Conservation (phyloP, 805 yeast species). For the Barnettozyma salicaria region DNA sequence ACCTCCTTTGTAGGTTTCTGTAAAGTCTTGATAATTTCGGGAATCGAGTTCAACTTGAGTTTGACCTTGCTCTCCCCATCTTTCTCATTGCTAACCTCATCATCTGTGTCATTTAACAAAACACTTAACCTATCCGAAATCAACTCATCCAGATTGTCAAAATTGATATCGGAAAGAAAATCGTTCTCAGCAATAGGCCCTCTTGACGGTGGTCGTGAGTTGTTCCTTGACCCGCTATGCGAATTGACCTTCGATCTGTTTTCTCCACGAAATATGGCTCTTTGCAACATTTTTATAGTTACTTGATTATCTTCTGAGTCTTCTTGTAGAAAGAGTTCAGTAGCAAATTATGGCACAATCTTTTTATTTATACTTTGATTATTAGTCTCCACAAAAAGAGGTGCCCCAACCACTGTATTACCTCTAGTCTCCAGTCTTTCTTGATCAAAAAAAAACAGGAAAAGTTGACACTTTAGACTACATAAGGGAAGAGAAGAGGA, state of each 20-base stretch:
- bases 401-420: too few species aligned
- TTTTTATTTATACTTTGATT: too few species aligned
- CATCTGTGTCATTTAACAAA: constrained; percentile 11
- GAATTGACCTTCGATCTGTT: background rate
- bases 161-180: constrained; percentile 19
- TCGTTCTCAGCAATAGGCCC: constrained; percentile 18
- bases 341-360: too few species aligned
- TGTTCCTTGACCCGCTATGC: constrained; percentile 3
- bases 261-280: constrained; percentile 3
- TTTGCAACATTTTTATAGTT: constrained; percentile 3
- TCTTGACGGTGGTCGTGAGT: constrained; percentile 14
- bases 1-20: constrained; percentile 19
- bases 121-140: constrained; percentile 20
- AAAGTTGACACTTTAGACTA: too few species aligned
- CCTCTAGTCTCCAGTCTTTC: too few species aligned
- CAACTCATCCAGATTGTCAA: constrained; percentile 24
- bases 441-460: too few species aligned
- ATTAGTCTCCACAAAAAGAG: constrained; percentile 2
- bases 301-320: too few species aligned
- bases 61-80: constrained; percentile 11
- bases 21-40: constrained; percentile 19
- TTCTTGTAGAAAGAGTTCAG: too few species aligned
- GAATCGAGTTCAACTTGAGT: constrained; percentile 20
- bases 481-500: background rate
- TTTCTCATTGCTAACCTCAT: constrained; percentile 8